Conservation (phyloP, 2,329 filamentous ascomycete genomes). For the Dactylellina drechsleri region DNA sequence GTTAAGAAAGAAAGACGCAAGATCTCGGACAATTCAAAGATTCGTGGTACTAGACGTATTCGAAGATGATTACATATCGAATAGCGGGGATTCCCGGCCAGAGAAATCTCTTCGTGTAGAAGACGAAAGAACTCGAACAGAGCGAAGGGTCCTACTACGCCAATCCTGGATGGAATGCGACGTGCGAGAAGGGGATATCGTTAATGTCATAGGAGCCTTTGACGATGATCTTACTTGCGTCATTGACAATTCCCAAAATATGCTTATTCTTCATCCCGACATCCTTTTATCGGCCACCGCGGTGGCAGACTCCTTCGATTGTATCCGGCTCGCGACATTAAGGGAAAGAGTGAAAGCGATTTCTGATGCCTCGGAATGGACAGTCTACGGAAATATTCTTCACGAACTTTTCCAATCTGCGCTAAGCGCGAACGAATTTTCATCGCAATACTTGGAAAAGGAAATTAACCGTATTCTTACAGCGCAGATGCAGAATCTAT, state of each 20-base stretch:
- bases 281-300: slow-evolving; percentile 94
- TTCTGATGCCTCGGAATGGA: slow-evolving; percentile 78
- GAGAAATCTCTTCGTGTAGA: slow-evolving; percentile 80
- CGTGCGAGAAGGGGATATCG: slow-evolving; percentile 77
- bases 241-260: slow-evolving; percentile 81
- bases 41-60: slow-evolving; percentile 57
- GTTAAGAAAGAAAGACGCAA: slow-evolving; percentile 59
- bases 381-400: slow-evolving; percentile 91
- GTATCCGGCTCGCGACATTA: slow-evolving; percentile 87
- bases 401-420: slow-evolving; percentile 96
- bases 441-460: slow-evolving; percentile 71
- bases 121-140: slow-evolving; percentile 75
- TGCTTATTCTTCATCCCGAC: slow-evolving; percentile 92
- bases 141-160: slow-evolving; percentile 77
- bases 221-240: slow-evolving; percentile 76
- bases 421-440: slow-evolving; percentile 84
- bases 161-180: slow-evolving; percentile 88
- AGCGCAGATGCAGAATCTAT: slow-evolving; percentile 86
- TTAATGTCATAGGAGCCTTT: slow-evolving; percentile 87
- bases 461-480: slow-evolving; percentile 76
- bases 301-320: slow-evolving; percentile 94
- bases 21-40: slow-evolving; percentile 57
- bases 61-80: slow-evolving; percentile 53
- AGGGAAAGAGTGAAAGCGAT: slow-evolving; percentile 95
- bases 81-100: slow-evolving; percentile 57